Conservation (phyloP, 1,284 basidiomycete genomes). For the Xerocomus amazonicus region DNA sequence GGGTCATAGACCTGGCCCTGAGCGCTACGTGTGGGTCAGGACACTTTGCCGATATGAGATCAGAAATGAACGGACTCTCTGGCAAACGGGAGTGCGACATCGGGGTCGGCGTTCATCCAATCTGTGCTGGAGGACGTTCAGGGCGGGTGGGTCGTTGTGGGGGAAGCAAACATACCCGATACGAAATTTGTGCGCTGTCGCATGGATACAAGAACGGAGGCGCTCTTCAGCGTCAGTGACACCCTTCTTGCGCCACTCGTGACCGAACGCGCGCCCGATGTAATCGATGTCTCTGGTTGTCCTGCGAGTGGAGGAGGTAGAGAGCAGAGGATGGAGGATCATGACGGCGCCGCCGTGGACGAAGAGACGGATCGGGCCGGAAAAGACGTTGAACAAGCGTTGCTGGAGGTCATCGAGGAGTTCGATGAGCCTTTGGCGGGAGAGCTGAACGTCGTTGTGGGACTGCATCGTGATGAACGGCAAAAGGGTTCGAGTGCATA, state of each 20-base stretch:
- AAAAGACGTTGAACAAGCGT: conserved; percentile 42
- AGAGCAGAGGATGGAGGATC: conserved; percentile 53
- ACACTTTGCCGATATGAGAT: conserved; percentile 1
- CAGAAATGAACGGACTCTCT: conserved; percentile 46
- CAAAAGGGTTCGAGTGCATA: background rate
- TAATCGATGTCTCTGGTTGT: conserved; percentile 65
- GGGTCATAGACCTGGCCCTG: conserved; percentile 51
- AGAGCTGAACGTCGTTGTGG: conserved; percentile 40
- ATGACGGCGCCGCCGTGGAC: conserved; percentile 68
- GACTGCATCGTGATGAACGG: conserved; percentile 16
- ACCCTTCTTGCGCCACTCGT: conserved; percentile 48
- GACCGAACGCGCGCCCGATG: conserved; percentile 53
- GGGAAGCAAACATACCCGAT: conserved; percentile 39
- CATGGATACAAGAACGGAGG: conserved; percentile 51
- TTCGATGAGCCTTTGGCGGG: conserved; percentile 34
- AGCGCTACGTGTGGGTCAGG: conserved; percentile 24
- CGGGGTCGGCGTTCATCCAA: conserved; percentile 72
- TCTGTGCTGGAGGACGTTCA: conserved; percentile 37
- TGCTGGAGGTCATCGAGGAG: conserved; percentile 51
- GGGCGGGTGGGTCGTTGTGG: background rate
- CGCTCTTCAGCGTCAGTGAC: conserved; percentile 48
- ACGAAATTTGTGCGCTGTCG: conserved; percentile 46
- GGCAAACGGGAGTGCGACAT: conserved; percentile 61
- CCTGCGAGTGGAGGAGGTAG: conserved; percentile 40
- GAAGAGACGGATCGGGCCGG: conserved; percentile 50